Evolutionary conservation across 805 yeast species (phyloP), one percentile per base, ranked within the genome.

Genomic region (Candida chauliodis): DNA sequence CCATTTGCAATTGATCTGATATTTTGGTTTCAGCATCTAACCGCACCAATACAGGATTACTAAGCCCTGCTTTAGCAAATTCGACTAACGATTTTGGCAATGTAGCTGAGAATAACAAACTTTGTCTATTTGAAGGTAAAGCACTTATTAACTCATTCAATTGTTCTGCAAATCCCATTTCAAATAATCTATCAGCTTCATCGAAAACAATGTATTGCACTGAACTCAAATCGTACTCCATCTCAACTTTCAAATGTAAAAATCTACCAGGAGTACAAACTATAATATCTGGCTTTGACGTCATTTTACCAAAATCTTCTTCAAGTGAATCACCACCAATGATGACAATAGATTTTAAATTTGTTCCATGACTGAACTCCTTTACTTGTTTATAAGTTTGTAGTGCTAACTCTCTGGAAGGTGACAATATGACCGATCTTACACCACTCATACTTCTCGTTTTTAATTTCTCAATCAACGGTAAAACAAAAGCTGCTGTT

Each of bases 241-340:
- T 93, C 66, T 93, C 99, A 19, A 91, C 90, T 59, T 91, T 87
- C 56, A 93, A 75, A 74, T 93, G 99, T 63, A 91, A 63, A 53
- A 93, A 93, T 61, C 99, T 76, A 59, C 99, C 99, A 0, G 99
- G 99, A 0, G 99, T 93, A 15, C 98, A 98, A 42, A 93, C 82
- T 27, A 93, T 75, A 24, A 95, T 81, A 66, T 93, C 99, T 0
- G 99, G 99, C 54, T 89, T 88, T 40, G 81, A 63, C 85, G 90
- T 81, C 95, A 93, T 87, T 58, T 86, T 79, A 16, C 85, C 72
- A 57, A 93, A 93, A 66, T 93, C 99, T 40, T 91, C 97, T 56
- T 93, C 99, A 53, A 93, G 68, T n/a, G 96, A 86, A 56, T 93
- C 99, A 69, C 99, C 99, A 66, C 99, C 99, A 41, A 95, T 91